These are phyloP conservation scores for Tolypocladium inflatum DNA, from an alignment of 2,329 filamentous ascomycete species.

Conservation along the genomic window DNA sequence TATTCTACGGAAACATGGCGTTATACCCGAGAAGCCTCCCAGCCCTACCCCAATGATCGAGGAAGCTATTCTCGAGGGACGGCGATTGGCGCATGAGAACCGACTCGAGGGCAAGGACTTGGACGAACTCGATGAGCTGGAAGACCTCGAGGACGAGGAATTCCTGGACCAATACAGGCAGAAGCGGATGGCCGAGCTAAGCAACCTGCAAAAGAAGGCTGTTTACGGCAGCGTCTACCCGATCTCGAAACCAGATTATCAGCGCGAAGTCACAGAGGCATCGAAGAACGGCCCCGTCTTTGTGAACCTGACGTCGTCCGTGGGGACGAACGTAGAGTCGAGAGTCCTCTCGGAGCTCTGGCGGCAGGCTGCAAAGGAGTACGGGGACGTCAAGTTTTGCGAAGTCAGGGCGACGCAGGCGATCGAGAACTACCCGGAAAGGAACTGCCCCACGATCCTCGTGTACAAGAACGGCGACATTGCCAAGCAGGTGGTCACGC, in stretches of 20 bases:
- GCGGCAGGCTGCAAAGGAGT: slow-evolving; percentile 73
- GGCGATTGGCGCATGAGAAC: slow-evolving; percentile 80
- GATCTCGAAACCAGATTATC: slow-evolving; percentile 88
- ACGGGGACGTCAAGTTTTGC: slow-evolving; percentile 94
- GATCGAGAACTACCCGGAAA: slow-evolving; percentile 92
- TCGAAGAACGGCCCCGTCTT: slow-evolving; percentile 61
- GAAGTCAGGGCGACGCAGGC: slow-evolving; percentile 88
- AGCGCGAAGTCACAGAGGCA: slow-evolving; percentile 82
- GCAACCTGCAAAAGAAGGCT: slow-evolving; percentile 62
- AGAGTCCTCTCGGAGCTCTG: slow-evolving; percentile 76
- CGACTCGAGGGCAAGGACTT: slow-evolving; percentile 88
- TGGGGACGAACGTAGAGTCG: slow-evolving; percentile 77
- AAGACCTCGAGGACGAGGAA: slow-evolving; percentile 89
- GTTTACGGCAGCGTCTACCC: slow-evolving; percentile 88
- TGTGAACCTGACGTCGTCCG: slow-evolving; percentile 72
- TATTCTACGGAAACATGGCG: slow-evolving; percentile 89
- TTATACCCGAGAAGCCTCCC: slow-evolving; percentile 96
- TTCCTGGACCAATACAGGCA: slow-evolving; percentile 84
- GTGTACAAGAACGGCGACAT: slow-evolving; percentile 92
- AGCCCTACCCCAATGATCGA: slow-evolving; percentile 94
- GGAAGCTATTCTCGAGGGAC: slow-evolving; percentile 80
- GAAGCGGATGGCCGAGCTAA: slow-evolving; percentile 78
- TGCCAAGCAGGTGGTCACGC: slow-evolving; percentile 80
- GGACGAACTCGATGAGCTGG: slow-evolving; percentile 85
- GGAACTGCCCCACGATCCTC: slow-evolving; percentile 88